Conservation (phyloP, 768 basidiomycete species). For the Coprinellus micaceus region DNA sequence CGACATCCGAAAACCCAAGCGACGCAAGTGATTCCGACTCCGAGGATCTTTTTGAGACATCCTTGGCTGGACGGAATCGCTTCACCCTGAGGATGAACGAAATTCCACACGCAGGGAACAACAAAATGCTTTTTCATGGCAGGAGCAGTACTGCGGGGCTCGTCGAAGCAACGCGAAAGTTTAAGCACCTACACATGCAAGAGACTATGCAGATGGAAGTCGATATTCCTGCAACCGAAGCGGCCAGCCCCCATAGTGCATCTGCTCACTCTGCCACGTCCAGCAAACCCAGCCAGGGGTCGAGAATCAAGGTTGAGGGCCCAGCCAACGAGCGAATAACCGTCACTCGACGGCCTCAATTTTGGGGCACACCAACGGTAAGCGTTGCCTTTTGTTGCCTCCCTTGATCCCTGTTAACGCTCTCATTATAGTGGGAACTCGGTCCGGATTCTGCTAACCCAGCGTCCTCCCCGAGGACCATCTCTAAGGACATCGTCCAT, state of each 20-base stretch:
- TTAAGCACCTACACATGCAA: constrained; percentile 48
- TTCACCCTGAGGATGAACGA: constrained; percentile 33
- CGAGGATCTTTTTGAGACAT: constrained; percentile 31
- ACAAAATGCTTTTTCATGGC: constrained; percentile 56
- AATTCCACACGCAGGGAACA: constrained; percentile 27
- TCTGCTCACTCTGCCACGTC: too few relatives aligned
- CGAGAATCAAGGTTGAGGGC: constrained; percentile 6
- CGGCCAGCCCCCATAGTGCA: too few relatives aligned
- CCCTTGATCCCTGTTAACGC: constrained; percentile 1
- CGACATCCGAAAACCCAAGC: constrained; percentile 16
- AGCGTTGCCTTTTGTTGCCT: not conserved
- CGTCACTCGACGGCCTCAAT: constrained; percentile 39
- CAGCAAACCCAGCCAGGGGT: too few relatives aligned
- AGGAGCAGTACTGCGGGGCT: constrained; percentile 56
- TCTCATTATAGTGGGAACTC: constrained; percentile 51
- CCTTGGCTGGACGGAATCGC: constrained; percentile 32
- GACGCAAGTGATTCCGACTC: constrained; percentile 29
- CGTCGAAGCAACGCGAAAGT: constrained; percentile 49
- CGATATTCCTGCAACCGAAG: not conserved
- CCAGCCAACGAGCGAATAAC: constrained; percentile 21
- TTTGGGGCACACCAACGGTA: constrained; percentile 59
- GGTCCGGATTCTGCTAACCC: constrained; percentile 40
- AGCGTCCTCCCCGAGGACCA: constrained; percentile 26
- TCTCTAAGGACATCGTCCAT: constrained; percentile 32
- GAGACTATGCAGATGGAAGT: constrained; percentile 20